Base-by-base conservation (phyloP, 768 basidiomycete genomes). In the Russula earlei region DNA sequence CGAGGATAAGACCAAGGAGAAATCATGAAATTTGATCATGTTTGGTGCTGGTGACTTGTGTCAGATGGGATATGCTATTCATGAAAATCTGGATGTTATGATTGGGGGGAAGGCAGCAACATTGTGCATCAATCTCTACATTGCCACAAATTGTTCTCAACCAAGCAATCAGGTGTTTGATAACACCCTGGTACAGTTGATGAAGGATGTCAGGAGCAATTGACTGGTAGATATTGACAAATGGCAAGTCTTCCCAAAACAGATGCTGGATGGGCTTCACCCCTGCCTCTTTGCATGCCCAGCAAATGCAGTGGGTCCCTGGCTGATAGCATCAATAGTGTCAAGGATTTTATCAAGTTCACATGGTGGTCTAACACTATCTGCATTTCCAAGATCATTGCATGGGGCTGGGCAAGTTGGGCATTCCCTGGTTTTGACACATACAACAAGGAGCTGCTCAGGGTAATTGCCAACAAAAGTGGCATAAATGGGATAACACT, bases 81-180 rank as follows among this genome's bases (percentile, higher is more conserved):
- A 54, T 46, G 56, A 75, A 75, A 1, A 64, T 25, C 0, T 64
- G 66, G 25, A 74, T 55, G 31, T 70, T 61, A 54, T 73, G 69
- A 53, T 71, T 72, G 2, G 67, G 67, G 2, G 71, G 71, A 0
- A 75, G 52, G 1, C 67, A 62, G 1, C 61, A 56, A 36, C 67
- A 66, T 2, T 68, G 67, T 3, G 67, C 66, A 57, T 75, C 73
- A 41, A 76, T 67, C 53, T 76, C 73, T 5, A 46, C 57, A 9
- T 59, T 51, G 0, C 67, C 65, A 47, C 46, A 69, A 0, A 62
- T 60, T 3, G 51, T 3, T 15, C 46, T 59, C 14, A 73, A 11
- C 72, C 71, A 74, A 1, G 24, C 5, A 17, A 71, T 31, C 29
- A 31, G 29, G 29, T 31, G 68, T 50, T 71, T 70, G 25, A 72